Base-by-base conservation (phyloP, 495 filamentous ascomycete species). In the Cenococcum geophilum region DNA sequence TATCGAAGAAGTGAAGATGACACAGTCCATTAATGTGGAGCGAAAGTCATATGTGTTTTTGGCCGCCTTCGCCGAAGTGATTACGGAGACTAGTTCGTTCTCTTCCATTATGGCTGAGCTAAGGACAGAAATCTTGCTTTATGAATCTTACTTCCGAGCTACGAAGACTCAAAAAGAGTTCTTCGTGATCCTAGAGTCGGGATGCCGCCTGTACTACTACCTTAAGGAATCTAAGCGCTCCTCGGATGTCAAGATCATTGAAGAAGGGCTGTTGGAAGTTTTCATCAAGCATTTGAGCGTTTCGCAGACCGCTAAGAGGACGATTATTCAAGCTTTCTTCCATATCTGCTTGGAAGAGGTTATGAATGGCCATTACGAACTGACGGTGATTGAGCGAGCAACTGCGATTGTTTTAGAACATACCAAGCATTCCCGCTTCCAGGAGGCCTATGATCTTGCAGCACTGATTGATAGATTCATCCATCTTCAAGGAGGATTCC, bases 81-180 rank as follows among this genome's bases (percentile, higher is more conserved):
- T 66, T 42, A 61, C 63, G 32, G 54, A 48, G 23, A 62, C 63
- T 4, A 58, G 75, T 58, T 73, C 71, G 55, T 82, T 79, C 58
- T 76, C 78, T 0, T 76, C 83, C 65, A 76, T 85, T 63, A 83
- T 87, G 74, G 76, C 74, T 4, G 79, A 82, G 48, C 75, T 84
- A 40, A 65, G 80, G 5, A 76, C 77, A 9, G 84, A 88, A 70
- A 82, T 77, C 23, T 69, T 80, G 4, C 76, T 84, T 0, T 84
- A 85, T 61, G 79, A 82, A 68, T 71, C 77, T 20, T 87, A 85
- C 73, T 76, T 77, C 58, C 66, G 58, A 8, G 52, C 42, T 22
- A 65, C 66, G 20, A 71, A 75, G 35, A 71, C 59, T 1, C 47
- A 62, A 25, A 66, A 43, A 5, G 59, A 66, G 23, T 66, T 56